Conservation (phyloP, 2,329 filamentous ascomycete genomes). For the Microdochium paspali region DNA sequence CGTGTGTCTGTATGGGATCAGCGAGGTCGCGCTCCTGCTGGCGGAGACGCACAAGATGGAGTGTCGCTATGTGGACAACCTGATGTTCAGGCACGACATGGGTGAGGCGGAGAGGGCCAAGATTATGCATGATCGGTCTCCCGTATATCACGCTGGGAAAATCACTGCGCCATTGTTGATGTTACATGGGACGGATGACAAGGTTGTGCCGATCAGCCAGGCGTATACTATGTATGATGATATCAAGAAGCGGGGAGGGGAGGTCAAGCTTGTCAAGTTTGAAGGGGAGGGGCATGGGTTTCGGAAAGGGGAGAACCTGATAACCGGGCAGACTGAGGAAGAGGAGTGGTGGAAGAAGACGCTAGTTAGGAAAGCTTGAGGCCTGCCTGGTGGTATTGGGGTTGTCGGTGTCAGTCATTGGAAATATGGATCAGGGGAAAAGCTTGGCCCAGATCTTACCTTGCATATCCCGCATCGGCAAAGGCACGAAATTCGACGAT, state of each 20-base stretch:
- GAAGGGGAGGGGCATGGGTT: slow-evolving; percentile 43
- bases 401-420: too few relatives aligned
- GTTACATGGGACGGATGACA: slow-evolving; percentile 45
- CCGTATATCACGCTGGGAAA: slow-evolving; percentile 34
- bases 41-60: slow-evolving; percentile 48
- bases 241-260: slow-evolving; percentile 28
- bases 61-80: slow-evolving; percentile 35
- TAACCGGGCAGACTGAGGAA: slow-evolving; percentile 30
- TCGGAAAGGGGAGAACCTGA: slow-evolving; percentile 26
- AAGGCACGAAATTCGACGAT: too few relatives aligned
- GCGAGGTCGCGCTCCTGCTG: slow-evolving; percentile 34
- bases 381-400: too few relatives aligned
- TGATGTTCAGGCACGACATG: slow-evolving; percentile 27
- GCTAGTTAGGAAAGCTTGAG: slow-evolving; percentile 2
- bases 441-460: too few relatives aligned
- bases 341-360: slow-evolving; percentile 37
- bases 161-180: slow-evolving; percentile 42
- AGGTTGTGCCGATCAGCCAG: slow-evolving; percentile 49
- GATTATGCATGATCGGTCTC: slow-evolving; percentile 36
- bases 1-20: slow-evolving; percentile 39
- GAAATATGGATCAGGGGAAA: too few relatives aligned
- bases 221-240: slow-evolving; percentile 39
- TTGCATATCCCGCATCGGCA: too few relatives aligned
- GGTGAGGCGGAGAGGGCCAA: slow-evolving; percentile 26
- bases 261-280: slow-evolving; percentile 36